Conservation (phyloP, 73 alveolate species). For the Durusdinium trenchii region DNA sequence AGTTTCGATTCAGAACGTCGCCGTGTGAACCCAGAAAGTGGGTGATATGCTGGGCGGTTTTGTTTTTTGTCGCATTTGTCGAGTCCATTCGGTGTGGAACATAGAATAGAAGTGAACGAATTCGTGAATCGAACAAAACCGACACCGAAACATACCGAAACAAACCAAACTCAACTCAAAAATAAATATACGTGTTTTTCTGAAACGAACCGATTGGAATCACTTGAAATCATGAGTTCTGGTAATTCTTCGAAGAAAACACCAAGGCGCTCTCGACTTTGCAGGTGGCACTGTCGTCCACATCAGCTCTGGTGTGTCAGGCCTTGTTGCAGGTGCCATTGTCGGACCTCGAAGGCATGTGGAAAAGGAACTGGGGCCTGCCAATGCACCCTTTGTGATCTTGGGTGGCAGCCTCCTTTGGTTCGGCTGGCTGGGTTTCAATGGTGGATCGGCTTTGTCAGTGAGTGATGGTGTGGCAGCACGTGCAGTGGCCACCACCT, state of each 20-base stretch:
- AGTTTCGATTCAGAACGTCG: background rate
- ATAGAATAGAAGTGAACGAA: no score
- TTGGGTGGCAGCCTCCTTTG: conserved; percentile 68
- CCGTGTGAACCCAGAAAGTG: no score
- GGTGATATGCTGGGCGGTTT: no score
- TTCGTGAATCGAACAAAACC: no score
- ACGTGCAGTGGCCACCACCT: conserved; percentile 67
- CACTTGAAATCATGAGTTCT: no score
- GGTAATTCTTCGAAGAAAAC: no score
- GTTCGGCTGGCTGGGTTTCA: conserved; percentile 80
- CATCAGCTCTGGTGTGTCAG: conserved; percentile 82
- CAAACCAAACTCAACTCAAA: no score
- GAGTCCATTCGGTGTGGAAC: no score
- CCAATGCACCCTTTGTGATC: conserved; percentile 65
- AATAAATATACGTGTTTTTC: no score
- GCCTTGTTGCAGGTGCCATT: conserved; percentile 46
- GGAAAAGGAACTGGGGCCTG: conserved; percentile 56
- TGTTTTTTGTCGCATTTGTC: no score
- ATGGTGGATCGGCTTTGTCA: conserved; percentile 56
- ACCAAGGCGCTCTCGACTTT: conserved; percentile 20
- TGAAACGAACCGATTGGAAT: no score
- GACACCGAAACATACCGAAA: no score
- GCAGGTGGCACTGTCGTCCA: background rate
- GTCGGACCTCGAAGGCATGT: conserved; percentile 58
- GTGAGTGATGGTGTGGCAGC: conserved; percentile 66